These are phyloP conservation scores for Calonectria pseudoturangicola DNA, from an alignment of 2,329 filamentous ascomycete species.

Conservation along the genomic window DNA sequence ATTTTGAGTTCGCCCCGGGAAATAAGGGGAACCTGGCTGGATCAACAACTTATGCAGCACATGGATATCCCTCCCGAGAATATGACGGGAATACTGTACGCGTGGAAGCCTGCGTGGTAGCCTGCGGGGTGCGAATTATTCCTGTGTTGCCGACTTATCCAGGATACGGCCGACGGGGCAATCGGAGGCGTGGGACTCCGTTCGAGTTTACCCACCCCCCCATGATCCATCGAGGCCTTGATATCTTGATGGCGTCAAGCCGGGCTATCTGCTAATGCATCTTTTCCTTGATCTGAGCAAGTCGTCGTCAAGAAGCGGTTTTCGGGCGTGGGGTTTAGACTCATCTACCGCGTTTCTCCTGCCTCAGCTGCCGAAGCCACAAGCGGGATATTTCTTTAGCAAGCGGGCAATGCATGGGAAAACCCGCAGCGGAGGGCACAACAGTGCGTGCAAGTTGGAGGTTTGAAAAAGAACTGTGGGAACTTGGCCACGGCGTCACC, in stretches of 20 bases:
- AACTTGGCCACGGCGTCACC: not conserved
- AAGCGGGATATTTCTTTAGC: constrained; percentile 5
- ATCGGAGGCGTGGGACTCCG: not conserved
- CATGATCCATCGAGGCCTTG: not conserved
- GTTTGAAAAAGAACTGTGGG: not conserved
- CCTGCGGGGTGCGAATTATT: constrained; percentile 2
- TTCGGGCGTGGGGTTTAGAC: constrained; percentile 7
- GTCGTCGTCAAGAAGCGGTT: not conserved
- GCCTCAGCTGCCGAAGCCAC: constrained; percentile 19
- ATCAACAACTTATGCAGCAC: not conserved
- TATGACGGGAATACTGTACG: constrained; percentile 14
- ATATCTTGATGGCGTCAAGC: constrained; percentile 19
- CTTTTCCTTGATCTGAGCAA: constrained; percentile 8
- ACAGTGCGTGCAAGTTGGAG: not conserved
- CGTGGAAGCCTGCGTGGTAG: not conserved
- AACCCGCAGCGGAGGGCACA: not conserved
- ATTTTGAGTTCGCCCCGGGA: not conserved
- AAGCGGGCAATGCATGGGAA: not conserved
- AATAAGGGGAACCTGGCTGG: not conserved
- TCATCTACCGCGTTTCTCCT: constrained; percentile 8
- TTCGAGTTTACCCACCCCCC: not conserved
- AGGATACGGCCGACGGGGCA: not conserved
- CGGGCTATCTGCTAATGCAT: constrained; percentile 1
- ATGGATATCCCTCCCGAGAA: constrained; percentile 12
- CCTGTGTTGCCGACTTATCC: constrained; percentile 12